Evolutionary conservation across 768 basidiomycete species (phyloP), one percentile per base, ranked within the genome.

Genomic region (Austroboletus eburneus): DNA sequence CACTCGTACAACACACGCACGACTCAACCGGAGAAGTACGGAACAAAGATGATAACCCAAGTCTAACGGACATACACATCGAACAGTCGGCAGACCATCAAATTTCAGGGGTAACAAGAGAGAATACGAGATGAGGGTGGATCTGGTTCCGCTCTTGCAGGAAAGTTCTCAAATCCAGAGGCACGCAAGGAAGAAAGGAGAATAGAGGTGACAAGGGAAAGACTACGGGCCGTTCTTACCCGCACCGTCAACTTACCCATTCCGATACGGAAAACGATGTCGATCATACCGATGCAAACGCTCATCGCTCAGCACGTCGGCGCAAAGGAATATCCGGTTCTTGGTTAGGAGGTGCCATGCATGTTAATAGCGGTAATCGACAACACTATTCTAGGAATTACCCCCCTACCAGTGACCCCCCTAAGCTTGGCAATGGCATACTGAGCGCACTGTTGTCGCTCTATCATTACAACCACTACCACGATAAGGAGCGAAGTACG

Each of bases 391-490:
- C 50, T 6, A 51, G 45, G 23, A 34, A 48, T 8, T 41, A 48
- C 20, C 40, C 30, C 33, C 43, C 13, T n/a, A n/a, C 27, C 27
- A 12, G 27, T 29, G 50, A 42, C 23, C 48, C 32, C 6, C 7
- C 56, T 22, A 46, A 55, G 7, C 50, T 61, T 5, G 74, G 70
- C 0, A 73, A 72, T 10, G 83, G 85, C 16, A 77, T 89, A 6
- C 71, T 89, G 5, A 80, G 83, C 2, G 73, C 85, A 1, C 62
- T 89, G 32, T 67, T 90, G 37, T 73, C 81, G 17, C 71, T 87
- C 21, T 86, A 87, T 57, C 78, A 58, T 3, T 54, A 57, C 17
- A 58, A 64, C 9, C 39, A 57, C 17, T 58, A 64, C 9, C 39
- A 59, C 23, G 62, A 66, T 22, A 66, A 72, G 12, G 62, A 56